Conservation (phyloP, 2,329 filamentous ascomycete species). For the Penicillium psychrosexuale region DNA sequence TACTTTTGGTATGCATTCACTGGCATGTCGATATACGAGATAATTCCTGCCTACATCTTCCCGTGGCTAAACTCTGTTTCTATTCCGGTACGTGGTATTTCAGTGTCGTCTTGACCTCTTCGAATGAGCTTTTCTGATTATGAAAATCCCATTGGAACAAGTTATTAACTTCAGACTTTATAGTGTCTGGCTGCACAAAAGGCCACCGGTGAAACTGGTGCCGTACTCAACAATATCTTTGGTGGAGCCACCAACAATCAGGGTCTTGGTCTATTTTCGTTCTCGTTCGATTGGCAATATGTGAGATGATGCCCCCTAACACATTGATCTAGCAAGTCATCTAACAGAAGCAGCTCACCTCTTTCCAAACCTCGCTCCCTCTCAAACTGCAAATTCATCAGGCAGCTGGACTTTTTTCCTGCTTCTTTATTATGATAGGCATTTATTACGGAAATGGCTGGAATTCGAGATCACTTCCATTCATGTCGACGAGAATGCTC, state of each 20-base stretch:
- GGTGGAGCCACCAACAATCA: conserved; percentile 54
- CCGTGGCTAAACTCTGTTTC: conserved; percentile 57
- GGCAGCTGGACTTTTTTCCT: conserved; percentile 48
- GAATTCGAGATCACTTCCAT: conserved; percentile 48
- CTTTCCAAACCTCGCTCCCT: conserved; percentile 53
- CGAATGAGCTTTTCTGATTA: too few species aligned
- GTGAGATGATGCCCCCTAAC: conserved; percentile 14
- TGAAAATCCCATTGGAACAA: too few species aligned
- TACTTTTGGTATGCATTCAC: conserved; percentile 53
- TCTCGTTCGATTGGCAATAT: conserved; percentile 56
- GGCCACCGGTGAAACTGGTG: conserved; percentile 47
- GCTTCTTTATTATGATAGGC: conserved; percentile 50
- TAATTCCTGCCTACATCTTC: conserved; percentile 55
- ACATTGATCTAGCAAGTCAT: neutral
- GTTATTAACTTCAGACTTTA: neutral
- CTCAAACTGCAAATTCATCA: conserved; percentile 51
- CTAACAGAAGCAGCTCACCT: conserved; percentile 49
- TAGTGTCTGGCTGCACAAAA: conserved; percentile 53
- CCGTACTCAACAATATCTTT: conserved; percentile 49
- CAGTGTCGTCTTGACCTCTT: neutral
- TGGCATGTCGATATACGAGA: conserved; percentile 52
- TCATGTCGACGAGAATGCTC: conserved; percentile 54
- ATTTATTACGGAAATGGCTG: conserved; percentile 54
- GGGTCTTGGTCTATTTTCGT: conserved; percentile 49
- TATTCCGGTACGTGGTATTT: conserved; percentile 37